phyloP scores from a whole-genome alignment of 768 basidiomycete species.

The Russula ochroleuca region DNA sequence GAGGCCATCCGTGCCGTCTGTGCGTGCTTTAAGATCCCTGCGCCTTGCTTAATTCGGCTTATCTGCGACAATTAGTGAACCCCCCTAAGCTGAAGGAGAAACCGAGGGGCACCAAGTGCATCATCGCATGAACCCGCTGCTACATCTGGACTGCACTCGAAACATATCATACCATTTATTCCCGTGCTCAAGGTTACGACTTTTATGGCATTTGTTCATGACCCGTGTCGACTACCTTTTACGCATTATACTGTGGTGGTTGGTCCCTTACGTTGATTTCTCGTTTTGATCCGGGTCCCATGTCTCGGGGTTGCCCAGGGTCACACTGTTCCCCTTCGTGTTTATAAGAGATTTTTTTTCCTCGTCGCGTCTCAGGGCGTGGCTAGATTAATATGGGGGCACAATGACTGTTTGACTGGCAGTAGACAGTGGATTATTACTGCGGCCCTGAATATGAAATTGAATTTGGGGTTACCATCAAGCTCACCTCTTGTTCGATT shows the following conservation, averaged over 20 bases:
- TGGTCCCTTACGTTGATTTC: conserved; percentile 19
- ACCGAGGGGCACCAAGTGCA: conserved; percentile 50
- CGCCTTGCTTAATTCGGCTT: conserved; percentile 4
- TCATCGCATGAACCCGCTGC: conserved; percentile 47
- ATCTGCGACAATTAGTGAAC: conserved; percentile 50
- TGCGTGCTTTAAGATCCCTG: conserved; percentile 44
- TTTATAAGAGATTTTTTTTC: conserved; percentile 21
- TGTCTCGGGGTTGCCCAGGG: conserved; percentile 8
- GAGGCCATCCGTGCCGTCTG: conserved; percentile 96
- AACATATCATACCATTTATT: conserved; percentile 64
- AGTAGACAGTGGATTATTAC: not conserved
- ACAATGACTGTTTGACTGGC: conserved; percentile 9
- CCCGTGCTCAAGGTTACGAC: conserved; percentile 62
- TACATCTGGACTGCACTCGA: conserved; percentile 31
- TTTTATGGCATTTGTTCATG: conserved; percentile 41
- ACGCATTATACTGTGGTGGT: conserved; percentile 30
- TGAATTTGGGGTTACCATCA: not conserved
- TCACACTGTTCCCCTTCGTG: conserved; percentile 19
- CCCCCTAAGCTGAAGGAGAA: conserved; percentile 63
- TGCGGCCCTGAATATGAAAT: conserved; percentile 8
- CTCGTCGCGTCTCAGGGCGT: conserved; percentile 13
- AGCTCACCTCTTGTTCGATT: not conserved
- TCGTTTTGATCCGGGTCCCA: conserved; percentile 15
- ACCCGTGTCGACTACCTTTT: conserved; percentile 28
- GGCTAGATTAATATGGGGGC: conserved; percentile 10